Evolutionary conservation across 2,329 filamentous ascomycete species (phyloP).

Genomic region (Mycosphaerella arachidis): DNA sequence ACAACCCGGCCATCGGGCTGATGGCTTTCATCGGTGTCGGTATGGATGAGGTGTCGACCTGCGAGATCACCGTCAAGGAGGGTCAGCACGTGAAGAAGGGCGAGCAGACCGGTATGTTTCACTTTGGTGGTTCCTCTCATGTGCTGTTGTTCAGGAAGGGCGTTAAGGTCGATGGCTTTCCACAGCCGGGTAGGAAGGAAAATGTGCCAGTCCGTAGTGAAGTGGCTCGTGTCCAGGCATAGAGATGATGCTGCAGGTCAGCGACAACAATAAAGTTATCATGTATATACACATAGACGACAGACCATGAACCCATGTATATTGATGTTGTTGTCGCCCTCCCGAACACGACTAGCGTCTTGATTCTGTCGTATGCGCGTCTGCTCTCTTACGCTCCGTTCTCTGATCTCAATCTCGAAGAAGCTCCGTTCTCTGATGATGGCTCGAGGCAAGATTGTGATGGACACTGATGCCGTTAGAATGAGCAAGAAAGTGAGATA

Average conservation of each 20-base stretch:
- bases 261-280: neutral
- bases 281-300: neutral
- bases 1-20: conserved; percentile 62
- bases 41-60: conserved; percentile 67
- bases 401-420: too few relatives aligned
- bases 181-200: conserved; percentile 28
- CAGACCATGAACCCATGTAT: neutral
- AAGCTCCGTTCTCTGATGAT: too few relatives aligned
- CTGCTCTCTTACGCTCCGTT: neutral
- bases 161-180: conserved; percentile 42
- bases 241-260: neutral
- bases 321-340: neutral
- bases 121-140: conserved; percentile 70
- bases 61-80: conserved; percentile 64
- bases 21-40: conserved; percentile 68
- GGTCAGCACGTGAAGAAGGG: conserved; percentile 65
- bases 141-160: conserved; percentile 62
- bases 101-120: conserved; percentile 71
- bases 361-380: neutral
- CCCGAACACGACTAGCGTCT: neutral
- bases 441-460: neutral
- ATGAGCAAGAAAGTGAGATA: neutral
- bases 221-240: conserved; percentile 30
- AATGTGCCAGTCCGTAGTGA: conserved; percentile 38
- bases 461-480: neutral